phyloP scores from a whole-genome alignment of 2,329 filamentous ascomycete genomes.

The Paecilomyces sp. region DNA sequence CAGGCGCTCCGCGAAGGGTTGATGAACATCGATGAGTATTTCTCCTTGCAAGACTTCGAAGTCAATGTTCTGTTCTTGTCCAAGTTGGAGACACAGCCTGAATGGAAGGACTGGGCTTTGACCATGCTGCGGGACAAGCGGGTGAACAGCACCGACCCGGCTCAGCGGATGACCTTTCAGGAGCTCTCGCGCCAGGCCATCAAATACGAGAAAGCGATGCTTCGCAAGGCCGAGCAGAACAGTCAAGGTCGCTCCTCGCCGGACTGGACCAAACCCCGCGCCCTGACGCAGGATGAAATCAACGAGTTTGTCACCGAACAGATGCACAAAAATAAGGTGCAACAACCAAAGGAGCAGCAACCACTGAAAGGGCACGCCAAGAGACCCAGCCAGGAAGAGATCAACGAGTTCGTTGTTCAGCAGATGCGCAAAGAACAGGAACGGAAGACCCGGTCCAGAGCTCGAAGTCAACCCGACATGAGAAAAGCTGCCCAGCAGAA shows the following conservation, averaged over 20 bases:
- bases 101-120: constrained; percentile 19
- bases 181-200: constrained; percentile 15
- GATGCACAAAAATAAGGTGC: constrained; percentile 11
- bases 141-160: constrained; percentile 11
- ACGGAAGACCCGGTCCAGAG: constrained; percentile 10
- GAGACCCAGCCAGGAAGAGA: constrained; percentile 20
- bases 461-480: constrained; percentile 15
- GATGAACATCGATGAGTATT: constrained; percentile 16
- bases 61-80: constrained; percentile 19
- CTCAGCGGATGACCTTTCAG: constrained; percentile 14
- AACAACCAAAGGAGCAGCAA: neutral
- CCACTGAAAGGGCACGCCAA: constrained; percentile 12
- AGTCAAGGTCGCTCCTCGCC: neutral
- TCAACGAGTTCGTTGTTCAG: constrained; percentile 20
- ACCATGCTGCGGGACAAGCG: constrained; percentile 17
- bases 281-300: constrained; percentile 18
- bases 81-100: constrained; percentile 15
- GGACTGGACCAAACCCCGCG: constrained; percentile 2
- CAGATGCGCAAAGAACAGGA: constrained; percentile 20
- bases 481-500: constrained; percentile 2
- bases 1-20: constrained; percentile 20
- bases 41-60: constrained; percentile 16
- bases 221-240: neutral
- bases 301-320: constrained; percentile 19
- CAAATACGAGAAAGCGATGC: constrained; percentile 11